Base-by-base conservation (phyloP, 345 rosid genomes). In the Streptanthus diversifolius region DNA sequence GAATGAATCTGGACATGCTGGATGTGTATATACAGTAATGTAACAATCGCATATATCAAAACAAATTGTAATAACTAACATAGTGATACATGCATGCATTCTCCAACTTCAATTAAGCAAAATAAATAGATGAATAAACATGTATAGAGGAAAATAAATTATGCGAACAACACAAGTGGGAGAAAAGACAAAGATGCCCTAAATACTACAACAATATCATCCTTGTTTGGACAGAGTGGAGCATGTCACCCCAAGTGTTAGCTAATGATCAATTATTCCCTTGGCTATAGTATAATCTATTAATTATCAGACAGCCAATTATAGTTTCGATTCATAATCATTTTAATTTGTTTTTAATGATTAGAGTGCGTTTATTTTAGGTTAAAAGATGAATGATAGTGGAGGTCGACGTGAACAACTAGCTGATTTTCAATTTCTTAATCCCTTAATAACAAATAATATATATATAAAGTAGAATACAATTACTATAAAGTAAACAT, bases 161-260 rank as follows among this genome's bases (percentile, higher is more conserved):
- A 2, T 70, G 36, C 7, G 24, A 58, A 48, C 8, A 45, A 17
- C 13, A 29, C 19, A 58, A 58, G 44, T 73, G 32, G 44, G 13
- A 37, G 45, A 21, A 48, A 18, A 59, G 43, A 12, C 47, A 60
- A 43, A 53, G 59, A 62, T 62, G 52, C 75, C 22, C 10, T 11
- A 36, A 36, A 63, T 17, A 30, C 36, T 22, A 65, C 21, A 56
- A 65, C 21, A 56, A 36, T n/a, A 18, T 10, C 9, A 45, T 21
- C 6, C 15, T 29, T 69, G 79, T 43, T 62, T 24, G 53, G 70
- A 61, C 59, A 69, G 51, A 54, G 65, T 76, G 75, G 79, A 76
- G 70, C 79, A 76, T 76, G 79, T 69, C 75, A 76, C 79, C 79
- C 70, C 70, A 54, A 70, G 60, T 70, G 74, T 63, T 63, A 55